phyloP scores from a whole-genome alignment of 768 basidiomycete species.

The Amanita muscaria region DNA sequence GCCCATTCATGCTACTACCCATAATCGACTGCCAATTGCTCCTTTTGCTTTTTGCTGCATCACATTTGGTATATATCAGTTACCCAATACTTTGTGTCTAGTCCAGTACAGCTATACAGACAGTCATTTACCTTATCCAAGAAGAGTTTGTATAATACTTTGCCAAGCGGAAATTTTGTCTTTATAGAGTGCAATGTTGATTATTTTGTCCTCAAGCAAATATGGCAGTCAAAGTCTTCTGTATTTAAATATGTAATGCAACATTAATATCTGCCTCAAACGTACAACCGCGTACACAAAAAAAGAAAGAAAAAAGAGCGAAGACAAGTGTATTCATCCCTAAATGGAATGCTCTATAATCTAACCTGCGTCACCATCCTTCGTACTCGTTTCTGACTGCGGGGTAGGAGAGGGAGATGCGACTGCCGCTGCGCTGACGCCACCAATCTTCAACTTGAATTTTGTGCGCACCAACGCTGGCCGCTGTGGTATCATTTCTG shows the following conservation, averaged over 20 bases:
- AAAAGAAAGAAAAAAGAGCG: neutral
- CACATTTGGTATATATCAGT: slow-evolving; percentile 9
- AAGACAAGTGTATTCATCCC: neutral
- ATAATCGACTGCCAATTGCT: slow-evolving; percentile 16
- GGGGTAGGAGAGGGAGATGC: slow-evolving; percentile 11
- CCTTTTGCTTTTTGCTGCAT: slow-evolving; percentile 16
- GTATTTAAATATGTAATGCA: slow-evolving; percentile 1
- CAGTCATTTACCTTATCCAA: slow-evolving; percentile 2
- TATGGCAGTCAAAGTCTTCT: neutral
- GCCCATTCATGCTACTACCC: slow-evolving; percentile 11
- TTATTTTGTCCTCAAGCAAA: neutral
- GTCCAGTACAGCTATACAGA: slow-evolving; percentile 5
- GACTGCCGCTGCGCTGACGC: neutral
- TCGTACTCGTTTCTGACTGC: slow-evolving; percentile 56
- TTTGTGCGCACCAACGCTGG: slow-evolving; percentile 8
- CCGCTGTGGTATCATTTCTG: slow-evolving; percentile 12
- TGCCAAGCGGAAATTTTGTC: neutral
- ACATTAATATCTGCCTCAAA: neutral
- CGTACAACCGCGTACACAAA: neutral
- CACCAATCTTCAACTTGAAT: slow-evolving; percentile 8
- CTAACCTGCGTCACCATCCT: slow-evolving; percentile 72
- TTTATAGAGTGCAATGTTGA: slow-evolving; percentile 1
- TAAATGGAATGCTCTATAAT: slow-evolving; percentile 5
- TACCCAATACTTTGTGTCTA: slow-evolving; percentile 8
- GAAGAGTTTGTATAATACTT: slow-evolving; percentile 2